These are phyloP conservation scores for Salix exigua DNA, from an alignment of 345 rosid genomes.

Conservation along the genomic window DNA sequence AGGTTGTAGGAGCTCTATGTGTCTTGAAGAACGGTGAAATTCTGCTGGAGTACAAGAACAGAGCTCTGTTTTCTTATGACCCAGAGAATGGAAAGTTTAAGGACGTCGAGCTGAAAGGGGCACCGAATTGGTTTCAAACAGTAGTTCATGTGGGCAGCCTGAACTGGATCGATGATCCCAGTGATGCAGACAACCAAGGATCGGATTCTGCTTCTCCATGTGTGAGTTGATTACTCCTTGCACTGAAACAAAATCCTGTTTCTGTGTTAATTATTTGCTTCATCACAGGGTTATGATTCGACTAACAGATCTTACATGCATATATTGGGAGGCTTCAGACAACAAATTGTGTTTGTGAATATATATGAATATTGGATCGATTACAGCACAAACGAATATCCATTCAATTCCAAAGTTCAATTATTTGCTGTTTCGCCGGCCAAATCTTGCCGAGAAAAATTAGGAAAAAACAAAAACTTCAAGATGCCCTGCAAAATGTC, in stretches of 20 bases:
- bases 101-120: constrained; percentile 54
- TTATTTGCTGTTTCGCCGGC: too few relatives aligned
- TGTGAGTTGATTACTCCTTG: neutral
- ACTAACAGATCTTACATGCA: neutral
- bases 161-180: constrained; percentile 54
- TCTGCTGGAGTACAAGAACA: constrained; percentile 74
- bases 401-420: neutral
- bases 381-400: neutral
- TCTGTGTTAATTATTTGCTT: neutral
- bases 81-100: constrained; percentile 55
- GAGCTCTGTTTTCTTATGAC: constrained; percentile 63
- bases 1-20: constrained; percentile 54
- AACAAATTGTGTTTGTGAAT: neutral
- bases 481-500: too few relatives aligned
- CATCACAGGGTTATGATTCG: neutral
- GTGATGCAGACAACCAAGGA: neutral
- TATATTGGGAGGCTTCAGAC: neutral
- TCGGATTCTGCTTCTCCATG: neutral
- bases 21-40: constrained; percentile 62
- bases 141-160: constrained; percentile 65
- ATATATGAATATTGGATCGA: neutral
- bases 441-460: too few relatives aligned
- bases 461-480: too few relatives aligned
- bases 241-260: neutral
- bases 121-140: constrained; percentile 73